Base-by-base conservation (phyloP, 2,329 filamentous ascomycete species). In the Fusarium sp. region DNA sequence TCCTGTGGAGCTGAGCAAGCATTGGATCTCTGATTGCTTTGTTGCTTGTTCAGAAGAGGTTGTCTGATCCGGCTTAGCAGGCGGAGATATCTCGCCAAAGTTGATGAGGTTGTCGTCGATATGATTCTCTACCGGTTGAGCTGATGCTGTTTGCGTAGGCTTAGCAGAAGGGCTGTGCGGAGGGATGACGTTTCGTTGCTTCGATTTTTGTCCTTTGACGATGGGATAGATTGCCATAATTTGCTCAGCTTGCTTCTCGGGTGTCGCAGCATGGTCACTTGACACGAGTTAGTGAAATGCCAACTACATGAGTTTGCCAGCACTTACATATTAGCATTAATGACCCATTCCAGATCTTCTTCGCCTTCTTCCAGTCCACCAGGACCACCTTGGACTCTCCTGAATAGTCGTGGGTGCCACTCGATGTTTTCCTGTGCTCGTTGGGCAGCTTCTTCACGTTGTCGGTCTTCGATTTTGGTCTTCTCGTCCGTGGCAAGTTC, bases 271-370 rank as follows among this genome's bases (percentile, higher is more conserved):
- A 30, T 77, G 67, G 44, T 83, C 79, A 47, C 81, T 83, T 61
- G 28, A 24, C 11, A 15, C 3, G 16, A 18, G 61, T 80, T 48
- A 78, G 73, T 24, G n/a, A 26, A 30, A 24, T 14, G 18, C n/a
- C 22, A 22, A 22, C 16, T 24, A 12, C 44, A 39, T 14, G 22
- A 41, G 36, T 28, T 13, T 35, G 26, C 31, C 13, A 35, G 38
- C n/a, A 81, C 86, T 79, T 83, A 97, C 95, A 99, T 89, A 62
- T 91, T 87, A 4, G 95, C 92, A 81, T 95, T 92, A 78, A 99
- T 93, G 78, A 98, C 95, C 94, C 94, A 99, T 82, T 98, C 96
- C 35, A 99, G 85, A 73, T 93, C 94, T 79, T 97, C 94, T 81
- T 97, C 93, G 33, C 93, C 93, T 79, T 95, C 91, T 71, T 96